These are phyloP conservation scores for Colletotrichum tabaci DNA, from an alignment of 2,329 filamentous ascomycete species.

Conservation along the genomic window DNA sequence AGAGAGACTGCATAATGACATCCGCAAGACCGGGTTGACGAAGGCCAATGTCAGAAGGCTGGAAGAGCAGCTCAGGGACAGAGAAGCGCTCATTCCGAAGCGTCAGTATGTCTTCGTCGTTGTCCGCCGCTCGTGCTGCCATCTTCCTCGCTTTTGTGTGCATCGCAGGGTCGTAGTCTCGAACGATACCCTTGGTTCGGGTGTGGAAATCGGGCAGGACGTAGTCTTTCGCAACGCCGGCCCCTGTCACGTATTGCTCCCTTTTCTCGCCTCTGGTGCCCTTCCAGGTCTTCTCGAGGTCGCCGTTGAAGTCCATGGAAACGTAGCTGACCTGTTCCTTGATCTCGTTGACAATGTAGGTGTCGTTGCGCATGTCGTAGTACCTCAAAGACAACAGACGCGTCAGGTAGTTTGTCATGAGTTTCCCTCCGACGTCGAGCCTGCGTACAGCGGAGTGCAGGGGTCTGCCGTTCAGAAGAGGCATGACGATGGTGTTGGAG, in stretches of 20 bases:
- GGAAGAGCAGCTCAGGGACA: conserved; percentile 92
- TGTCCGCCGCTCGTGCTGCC: conserved; percentile 53
- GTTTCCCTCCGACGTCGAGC: conserved; percentile 92
- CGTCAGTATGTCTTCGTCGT: conserved; percentile 84
- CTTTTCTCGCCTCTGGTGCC: conserved; percentile 75
- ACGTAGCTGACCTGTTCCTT: conserved; percentile 93
- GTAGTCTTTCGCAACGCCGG: conserved; percentile 87
- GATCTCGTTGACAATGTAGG: conserved; percentile 94
- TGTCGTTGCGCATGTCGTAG: conserved; percentile 96
- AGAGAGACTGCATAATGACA: conserved; percentile 84
- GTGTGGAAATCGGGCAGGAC: conserved; percentile 86
- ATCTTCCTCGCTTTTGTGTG: conserved; percentile 67
- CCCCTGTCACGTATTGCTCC: conserved; percentile 63
- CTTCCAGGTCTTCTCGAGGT: conserved; percentile 90
- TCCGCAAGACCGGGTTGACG: conserved; percentile 86
- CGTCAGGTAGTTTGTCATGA: conserved; percentile 93
- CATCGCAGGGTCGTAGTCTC: conserved; percentile 81
- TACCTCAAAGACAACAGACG: conserved; percentile 91
- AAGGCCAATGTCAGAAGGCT: conserved; percentile 87
- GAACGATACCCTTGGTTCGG: conserved; percentile 75
- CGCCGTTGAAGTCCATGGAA: conserved; percentile 79
- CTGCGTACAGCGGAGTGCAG: conserved; percentile 86
- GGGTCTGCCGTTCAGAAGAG: conserved; percentile 84
- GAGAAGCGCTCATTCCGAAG: conserved; percentile 93
- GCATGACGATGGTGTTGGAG: conserved; percentile 92